Evolutionary conservation across 208 protist genomes (phyloP).

Genomic region (Leishmania arabica): DNA sequence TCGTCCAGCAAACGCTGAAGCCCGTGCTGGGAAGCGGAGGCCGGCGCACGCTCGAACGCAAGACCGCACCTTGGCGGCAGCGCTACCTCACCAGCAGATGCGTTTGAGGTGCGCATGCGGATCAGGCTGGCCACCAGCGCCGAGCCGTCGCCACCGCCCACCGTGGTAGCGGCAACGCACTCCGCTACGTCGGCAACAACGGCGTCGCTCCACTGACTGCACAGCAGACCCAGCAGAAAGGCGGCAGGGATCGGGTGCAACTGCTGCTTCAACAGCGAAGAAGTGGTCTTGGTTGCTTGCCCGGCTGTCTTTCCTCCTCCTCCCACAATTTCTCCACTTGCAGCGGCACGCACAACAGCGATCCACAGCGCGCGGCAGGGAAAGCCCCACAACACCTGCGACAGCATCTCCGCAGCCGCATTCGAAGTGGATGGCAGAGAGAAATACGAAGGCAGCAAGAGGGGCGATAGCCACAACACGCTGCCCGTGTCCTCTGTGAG

Average conservation of each 20-base stretch:
- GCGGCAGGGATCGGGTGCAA: not conserved
- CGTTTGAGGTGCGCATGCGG: not conserved
- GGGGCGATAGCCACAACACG: constrained; percentile 23
- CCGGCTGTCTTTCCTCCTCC: not conserved
- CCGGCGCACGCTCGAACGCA: not conserved
- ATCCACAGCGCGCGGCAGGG: constrained; percentile 9
- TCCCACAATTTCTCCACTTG: not conserved
- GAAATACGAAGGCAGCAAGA: not conserved
- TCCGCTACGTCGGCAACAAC: constrained; percentile 9
- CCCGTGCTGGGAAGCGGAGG: not conserved
- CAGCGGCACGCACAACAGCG: constrained; percentile 21
- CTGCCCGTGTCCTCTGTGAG: constrained; percentile 20
- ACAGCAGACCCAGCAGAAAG: constrained; percentile 12
- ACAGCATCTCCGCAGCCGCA: not conserved
- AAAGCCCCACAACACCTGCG: not conserved
- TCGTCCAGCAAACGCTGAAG: constrained; percentile 18
- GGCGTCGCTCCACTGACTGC: not conserved
- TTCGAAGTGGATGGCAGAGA: not conserved
- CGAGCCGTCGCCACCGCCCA: not conserved
- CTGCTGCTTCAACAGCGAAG: not conserved
- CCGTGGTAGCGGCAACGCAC: not conserved
- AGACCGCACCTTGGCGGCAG: not conserved
- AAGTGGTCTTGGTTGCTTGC: not conserved
- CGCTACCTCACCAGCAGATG: not conserved
- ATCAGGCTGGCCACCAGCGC: constrained; percentile 7